These are phyloP conservation scores for Remersonia thermophila DNA, from an alignment of 2,329 filamentous ascomycete genomes.

Conservation along the genomic window DNA sequence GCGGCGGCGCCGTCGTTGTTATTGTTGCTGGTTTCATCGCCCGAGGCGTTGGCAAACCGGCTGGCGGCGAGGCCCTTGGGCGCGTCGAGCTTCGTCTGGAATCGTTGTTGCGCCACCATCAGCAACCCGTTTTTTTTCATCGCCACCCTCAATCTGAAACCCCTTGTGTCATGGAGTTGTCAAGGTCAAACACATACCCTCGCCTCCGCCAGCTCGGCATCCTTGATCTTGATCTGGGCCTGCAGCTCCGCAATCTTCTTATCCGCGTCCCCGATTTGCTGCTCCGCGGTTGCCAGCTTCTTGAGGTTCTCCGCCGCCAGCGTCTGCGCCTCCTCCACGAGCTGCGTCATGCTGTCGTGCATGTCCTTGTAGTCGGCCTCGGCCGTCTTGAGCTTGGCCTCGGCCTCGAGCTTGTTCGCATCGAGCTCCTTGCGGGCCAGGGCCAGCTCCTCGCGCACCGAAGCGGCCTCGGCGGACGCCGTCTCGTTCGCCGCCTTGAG, in stretches of 20 bases:
- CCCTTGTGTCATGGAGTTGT: no score
- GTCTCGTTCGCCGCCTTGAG: slow-evolving; percentile 24
- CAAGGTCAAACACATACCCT: slow-evolving; percentile 31
- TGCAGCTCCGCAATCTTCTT: slow-evolving; percentile 37
- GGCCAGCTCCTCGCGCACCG: slow-evolving; percentile 32
- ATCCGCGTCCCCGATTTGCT: slow-evolving; percentile 35
- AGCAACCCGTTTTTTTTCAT: not conserved
- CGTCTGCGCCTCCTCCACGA: slow-evolving; percentile 46
- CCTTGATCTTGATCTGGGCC: slow-evolving; percentile 48
- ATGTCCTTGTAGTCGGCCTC: slow-evolving; percentile 50
- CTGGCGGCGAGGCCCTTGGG: slow-evolving; percentile 42
- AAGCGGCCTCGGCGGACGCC: slow-evolving; percentile 26
- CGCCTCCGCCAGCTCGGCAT: slow-evolving; percentile 50
- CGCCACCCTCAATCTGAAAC: not conserved
- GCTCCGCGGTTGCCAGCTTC: slow-evolving; percentile 29
- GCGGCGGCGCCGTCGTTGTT: no score
- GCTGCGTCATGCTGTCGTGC: slow-evolving; percentile 47
- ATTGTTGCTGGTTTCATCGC: no score
- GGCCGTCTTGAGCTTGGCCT: slow-evolving; percentile 41
- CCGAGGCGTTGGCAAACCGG: slow-evolving; percentile 32
- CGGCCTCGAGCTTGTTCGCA: slow-evolving; percentile 37
- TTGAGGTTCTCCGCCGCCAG: slow-evolving; percentile 28
- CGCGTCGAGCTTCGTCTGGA: slow-evolving; percentile 33
- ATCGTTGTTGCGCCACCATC: not conserved
- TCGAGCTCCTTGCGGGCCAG: slow-evolving; percentile 41